Percentiles rank a stretch among this genome's conserved stretches.
Evolutionary conservation across 176 grass and related monocot species (phyloP).

Genomic region (Elymus sibiricus): DNA sequence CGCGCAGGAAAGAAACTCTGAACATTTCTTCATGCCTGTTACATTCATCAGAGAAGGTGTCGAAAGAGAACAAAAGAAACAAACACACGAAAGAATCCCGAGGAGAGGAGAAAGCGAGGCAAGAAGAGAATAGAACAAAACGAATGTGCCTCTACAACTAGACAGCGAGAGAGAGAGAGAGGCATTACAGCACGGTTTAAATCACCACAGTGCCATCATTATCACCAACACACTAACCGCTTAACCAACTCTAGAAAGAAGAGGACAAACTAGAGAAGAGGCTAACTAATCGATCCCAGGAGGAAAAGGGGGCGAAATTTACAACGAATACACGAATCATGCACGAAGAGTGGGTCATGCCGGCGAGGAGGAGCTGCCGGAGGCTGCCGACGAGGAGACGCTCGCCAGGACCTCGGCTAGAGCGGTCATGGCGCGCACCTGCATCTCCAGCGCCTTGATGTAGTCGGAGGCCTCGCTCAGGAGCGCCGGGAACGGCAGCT

Average conservation of each 20-base stretch:
- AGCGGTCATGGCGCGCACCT: conserved; percentile 81
- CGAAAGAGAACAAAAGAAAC: conserved; percentile 9
- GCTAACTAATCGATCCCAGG: conserved; percentile 34
- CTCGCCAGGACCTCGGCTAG: conserved; percentile 68
- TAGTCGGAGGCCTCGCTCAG: conserved; percentile 79
- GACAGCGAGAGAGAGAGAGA: too few species aligned
- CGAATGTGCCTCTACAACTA: conserved; percentile 2
- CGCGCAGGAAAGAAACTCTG: not conserved
- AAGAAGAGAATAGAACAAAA: not conserved
- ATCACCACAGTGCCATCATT: conserved; percentile 38
- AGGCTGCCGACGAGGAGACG: not conserved
- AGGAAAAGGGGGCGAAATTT: conserved; percentile 21
- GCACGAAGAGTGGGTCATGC: conserved; percentile 29
- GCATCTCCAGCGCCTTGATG: conserved; percentile 91
- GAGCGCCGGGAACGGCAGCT: conserved; percentile 60
- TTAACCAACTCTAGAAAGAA: conserved; percentile 22
- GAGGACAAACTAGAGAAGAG: conserved; percentile 19
- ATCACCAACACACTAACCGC: conserved; percentile 37
- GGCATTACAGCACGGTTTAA: conserved; percentile 39
- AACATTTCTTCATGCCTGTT: conserved; percentile 11
- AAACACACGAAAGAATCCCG: conserved; percentile 27
- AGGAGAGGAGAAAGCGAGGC: not conserved
- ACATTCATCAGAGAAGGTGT: conserved; percentile 27
- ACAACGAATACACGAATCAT: conserved; percentile 55
- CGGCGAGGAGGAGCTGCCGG: conserved; percentile 10